Percentiles rank a stretch among this genome's conserved stretches.
Conservation (phyloP, 345 rosid genomes). For the Bruguiera gymnorhiza region DNA sequence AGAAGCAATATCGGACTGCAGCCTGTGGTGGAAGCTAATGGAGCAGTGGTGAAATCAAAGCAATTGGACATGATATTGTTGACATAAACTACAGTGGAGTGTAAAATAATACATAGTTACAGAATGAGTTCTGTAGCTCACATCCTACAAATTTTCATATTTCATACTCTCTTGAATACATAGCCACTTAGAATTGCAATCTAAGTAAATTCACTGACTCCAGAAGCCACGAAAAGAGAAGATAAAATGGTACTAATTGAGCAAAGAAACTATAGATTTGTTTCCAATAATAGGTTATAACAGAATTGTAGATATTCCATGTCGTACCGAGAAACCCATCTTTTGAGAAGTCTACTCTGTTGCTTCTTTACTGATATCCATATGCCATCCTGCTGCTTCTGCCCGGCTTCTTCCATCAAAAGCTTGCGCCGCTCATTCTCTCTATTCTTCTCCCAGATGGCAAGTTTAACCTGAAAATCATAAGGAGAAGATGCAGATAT, state of each 20-base stretch:
- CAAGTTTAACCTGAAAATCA: conserved; percentile 48
- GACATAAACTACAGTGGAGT: no score
- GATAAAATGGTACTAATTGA: not conserved
- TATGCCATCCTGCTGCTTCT: conserved; percentile 53
- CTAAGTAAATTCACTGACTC: no score
- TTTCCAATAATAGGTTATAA: not conserved
- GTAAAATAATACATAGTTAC: no score
- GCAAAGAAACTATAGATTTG: not conserved
- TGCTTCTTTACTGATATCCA: conserved; percentile 57
- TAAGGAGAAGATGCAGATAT: conserved; percentile 8
- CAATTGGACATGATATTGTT: no score
- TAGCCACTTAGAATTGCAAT: no score
- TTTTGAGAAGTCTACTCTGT: conserved; percentile 47
- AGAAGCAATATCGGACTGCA: no score
- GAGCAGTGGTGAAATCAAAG: no score
- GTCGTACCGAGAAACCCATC: conserved; percentile 60
- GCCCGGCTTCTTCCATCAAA: conserved; percentile 76
- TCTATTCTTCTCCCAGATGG: conserved; percentile 74
- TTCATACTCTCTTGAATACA: no score
- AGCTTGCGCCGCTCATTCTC: conserved; percentile 62
- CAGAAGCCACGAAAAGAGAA: not conserved
- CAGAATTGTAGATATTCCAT: not conserved
- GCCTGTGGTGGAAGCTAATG: no score
- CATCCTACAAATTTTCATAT: no score
- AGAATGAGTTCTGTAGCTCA: no score